phyloP scores from a whole-genome alignment of 2,329 filamentous ascomycete species.

The Fusarium floridanum region DNA sequence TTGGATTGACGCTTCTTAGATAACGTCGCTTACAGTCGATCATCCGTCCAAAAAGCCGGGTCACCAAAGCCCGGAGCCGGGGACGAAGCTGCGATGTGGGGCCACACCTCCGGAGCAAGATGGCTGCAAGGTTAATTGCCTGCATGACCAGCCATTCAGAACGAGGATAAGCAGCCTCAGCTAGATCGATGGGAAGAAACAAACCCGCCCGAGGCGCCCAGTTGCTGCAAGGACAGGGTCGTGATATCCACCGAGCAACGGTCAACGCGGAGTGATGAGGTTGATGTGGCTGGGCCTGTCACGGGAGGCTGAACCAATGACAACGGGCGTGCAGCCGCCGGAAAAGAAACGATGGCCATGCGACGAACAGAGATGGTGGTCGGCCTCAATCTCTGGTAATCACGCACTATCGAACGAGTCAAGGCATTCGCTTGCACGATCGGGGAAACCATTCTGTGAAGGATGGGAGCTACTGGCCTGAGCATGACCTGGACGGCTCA shows the following conservation, averaged over 20 bases:
- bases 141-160: constrained; percentile 27
- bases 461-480: background rate
- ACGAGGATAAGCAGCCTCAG: background rate
- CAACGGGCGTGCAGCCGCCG: constrained; percentile 29
- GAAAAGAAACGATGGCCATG: constrained; percentile 4
- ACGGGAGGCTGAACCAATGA: constrained; percentile 29
- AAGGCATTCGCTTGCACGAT: constrained; percentile 29
- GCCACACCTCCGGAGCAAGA: constrained; percentile 2
- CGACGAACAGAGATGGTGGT: constrained; percentile 12
- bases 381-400: constrained; percentile 34
- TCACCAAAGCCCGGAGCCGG: constrained; percentile 5
- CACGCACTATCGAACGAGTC: constrained; percentile 42
- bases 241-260: constrained; percentile 29
- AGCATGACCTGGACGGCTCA: background rate
- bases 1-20: constrained; percentile 1
- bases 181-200: constrained; percentile 17
- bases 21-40: constrained; percentile 24
- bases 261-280: constrained; percentile 12
- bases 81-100: constrained; percentile 6
- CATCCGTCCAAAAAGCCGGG: constrained; percentile 22
- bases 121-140: constrained; percentile 26
- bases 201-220: background rate
- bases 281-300: constrained; percentile 16
- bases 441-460: constrained; percentile 15
- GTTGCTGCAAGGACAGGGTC: constrained; percentile 6